Percentiles rank a stretch among this genome's conserved stretches.
These are phyloP conservation scores for Lolium rigidum DNA, from an alignment of 176 grass and related monocot species.

Conservation along the genomic window DNA sequence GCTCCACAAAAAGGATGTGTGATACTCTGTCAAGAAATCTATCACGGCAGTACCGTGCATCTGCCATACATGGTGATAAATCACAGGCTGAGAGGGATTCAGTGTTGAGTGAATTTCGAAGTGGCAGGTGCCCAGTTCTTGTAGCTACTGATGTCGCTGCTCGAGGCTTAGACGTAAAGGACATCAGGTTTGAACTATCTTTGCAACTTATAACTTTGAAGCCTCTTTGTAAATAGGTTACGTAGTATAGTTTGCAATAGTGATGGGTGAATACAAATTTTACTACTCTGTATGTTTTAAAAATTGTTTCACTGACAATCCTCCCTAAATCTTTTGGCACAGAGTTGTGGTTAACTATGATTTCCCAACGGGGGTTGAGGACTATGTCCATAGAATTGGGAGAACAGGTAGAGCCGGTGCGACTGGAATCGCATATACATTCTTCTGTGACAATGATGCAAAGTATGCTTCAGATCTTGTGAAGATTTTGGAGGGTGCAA, in stretches of 20 bases:
- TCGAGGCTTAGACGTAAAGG: constrained; percentile 89
- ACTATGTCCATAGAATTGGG: constrained; percentile 98
- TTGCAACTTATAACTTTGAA: constrained; percentile 27
- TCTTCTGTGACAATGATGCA: constrained; percentile 88
- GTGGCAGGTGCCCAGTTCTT: constrained; percentile 69
- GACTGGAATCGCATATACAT: constrained; percentile 80
- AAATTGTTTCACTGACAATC: constrained; percentile 15
- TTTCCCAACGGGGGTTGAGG: constrained; percentile 86
- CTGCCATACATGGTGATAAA: constrained; percentile 97
- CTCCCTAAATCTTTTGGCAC: constrained; percentile 32
- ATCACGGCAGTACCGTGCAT: constrained; percentile 61
- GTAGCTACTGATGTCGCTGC: constrained; percentile 97
- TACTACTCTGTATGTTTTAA: not conserved
- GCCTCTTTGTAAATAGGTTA: not conserved
- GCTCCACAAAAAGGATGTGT: constrained; percentile 98
- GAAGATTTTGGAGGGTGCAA: constrained; percentile 87
- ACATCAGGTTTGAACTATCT: constrained; percentile 65
- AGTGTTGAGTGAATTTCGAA: constrained; percentile 83
- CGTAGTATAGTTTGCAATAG: not conserved
- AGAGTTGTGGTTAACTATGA: constrained; percentile 80
- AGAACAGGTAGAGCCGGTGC: constrained; percentile 93
- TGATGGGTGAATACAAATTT: not conserved
- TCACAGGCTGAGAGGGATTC: constrained; percentile 92
- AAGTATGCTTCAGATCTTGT: constrained; percentile 86
- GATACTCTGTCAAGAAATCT: constrained; percentile 75